Evolutionary conservation across 768 basidiomycete genomes (phyloP), one percentile per base, ranked within the genome.

Genomic region (Boletus sp.): DNA sequence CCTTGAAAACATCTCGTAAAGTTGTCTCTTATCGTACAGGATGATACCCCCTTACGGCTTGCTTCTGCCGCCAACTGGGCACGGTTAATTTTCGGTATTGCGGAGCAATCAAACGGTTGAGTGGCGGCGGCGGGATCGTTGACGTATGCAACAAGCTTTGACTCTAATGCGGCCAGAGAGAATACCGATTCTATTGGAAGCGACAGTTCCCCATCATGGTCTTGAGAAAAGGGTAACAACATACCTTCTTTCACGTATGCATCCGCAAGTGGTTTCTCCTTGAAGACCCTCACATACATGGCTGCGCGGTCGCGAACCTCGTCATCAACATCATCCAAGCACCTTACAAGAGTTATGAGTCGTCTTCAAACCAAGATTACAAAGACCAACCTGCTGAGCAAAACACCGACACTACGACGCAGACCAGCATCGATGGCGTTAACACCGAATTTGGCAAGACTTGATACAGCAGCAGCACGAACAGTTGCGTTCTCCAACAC

Each of bases 291-390:
- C 57, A 98, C 81, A 71, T 97, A 98, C 73, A 99, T 80, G 9
- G 97, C 91, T 5, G 97, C 97, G 47, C 97, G 89, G 72, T 99
- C 97, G 41, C 97, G 86, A 50, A 99, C 97, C 77, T 99, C 97
- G 65, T 99, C 97, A 56, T 99, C 97, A 19, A 98, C 92, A 70
- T 99, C 97, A 68, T 98, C 96, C 62, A 99, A 76, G 68, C 97
- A 99, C 58, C 94, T 94, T 58, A 14, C 29, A 47, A 23, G 32
- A 51, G 38, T 34, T 23, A 40, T 64, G 10, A 55, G 57, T 29
- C 25, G 6, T 33, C 55, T 17, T 34, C 29, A 6, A 27, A 13
- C 14, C 14, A 43, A 39, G 27, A 41, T n/a, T 7, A 37, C 27
- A 35, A 49, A 37, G 7, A 33, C 75, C 78, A 30, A 91, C 90